Percentiles rank a stretch among this genome's conserved stretches.
phyloP scores from a whole-genome alignment of 202 grass and related monocot species.

The Dendrocalamus latiflorus region DNA sequence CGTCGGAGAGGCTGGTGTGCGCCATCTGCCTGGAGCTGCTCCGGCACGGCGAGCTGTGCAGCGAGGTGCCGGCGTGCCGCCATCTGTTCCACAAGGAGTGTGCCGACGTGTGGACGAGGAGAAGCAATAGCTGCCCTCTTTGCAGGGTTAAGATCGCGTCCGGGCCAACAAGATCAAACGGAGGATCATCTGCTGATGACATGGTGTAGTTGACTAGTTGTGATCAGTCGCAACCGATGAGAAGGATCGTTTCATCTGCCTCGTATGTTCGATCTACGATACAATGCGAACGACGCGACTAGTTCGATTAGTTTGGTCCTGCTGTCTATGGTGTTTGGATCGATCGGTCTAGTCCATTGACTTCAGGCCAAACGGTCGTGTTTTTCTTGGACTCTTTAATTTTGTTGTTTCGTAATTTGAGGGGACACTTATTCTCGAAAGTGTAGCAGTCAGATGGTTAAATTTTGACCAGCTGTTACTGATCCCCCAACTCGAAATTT shows the following conservation, averaged over 20 bases:
- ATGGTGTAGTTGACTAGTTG: slow-evolving; percentile 3
- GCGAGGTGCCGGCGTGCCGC: slow-evolving; percentile 12
- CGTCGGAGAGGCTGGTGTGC: neutral
- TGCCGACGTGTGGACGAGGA: neutral
- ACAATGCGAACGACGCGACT: no score
- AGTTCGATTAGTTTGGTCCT: no score
- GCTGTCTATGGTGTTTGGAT: no score
- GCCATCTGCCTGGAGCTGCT: slow-evolving; percentile 21
- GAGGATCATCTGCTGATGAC: neutral
- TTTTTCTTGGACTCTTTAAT: no score
- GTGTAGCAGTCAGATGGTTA: no score
- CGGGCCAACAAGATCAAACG: neutral
- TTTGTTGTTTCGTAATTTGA: no score
- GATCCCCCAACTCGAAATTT: no score
- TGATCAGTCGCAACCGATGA: neutral
- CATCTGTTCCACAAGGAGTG: slow-evolving; percentile 17
- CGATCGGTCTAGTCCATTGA: no score
- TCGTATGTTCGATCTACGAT: neutral
- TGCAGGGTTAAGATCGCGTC: neutral
- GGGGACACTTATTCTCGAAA: no score
- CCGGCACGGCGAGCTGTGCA: neutral
- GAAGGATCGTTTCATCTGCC: neutral
- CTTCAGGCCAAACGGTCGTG: no score
- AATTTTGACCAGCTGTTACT: no score
- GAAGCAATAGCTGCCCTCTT: slow-evolving; percentile 3